These are phyloP conservation scores for Mycena floridula DNA, from an alignment of 768 basidiomycete genomes.

Conservation along the genomic window DNA sequence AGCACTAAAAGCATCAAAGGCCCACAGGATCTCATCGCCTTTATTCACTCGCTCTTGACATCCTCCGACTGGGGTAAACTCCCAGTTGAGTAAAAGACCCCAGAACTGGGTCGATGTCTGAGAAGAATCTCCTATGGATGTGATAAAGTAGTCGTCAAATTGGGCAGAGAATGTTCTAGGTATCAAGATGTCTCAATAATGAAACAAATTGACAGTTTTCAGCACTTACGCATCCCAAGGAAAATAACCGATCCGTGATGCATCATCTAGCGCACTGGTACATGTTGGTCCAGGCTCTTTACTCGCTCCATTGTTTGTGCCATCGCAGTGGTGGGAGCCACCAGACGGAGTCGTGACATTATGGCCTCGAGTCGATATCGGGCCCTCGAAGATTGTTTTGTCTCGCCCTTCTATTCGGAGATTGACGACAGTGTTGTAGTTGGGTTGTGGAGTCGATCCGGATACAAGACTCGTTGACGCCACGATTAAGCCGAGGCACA, in stretches of 20 bases:
- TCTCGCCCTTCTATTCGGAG: slow-evolving; percentile 33
- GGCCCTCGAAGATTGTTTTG: slow-evolving; percentile 32
- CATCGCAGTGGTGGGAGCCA: slow-evolving; percentile 37
- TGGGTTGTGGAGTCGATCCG: neutral
- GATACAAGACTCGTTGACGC: too few relatives aligned
- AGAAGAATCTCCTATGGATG: slow-evolving; percentile 22
- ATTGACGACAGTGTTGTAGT: slow-evolving; percentile 17
- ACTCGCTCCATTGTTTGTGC: slow-evolving; percentile 31
- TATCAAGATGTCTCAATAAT: neutral
- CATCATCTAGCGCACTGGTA: slow-evolving; percentile 39
- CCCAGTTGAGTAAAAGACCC: slow-evolving; percentile 29
- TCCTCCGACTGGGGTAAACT: slow-evolving; percentile 30
- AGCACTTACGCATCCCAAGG: slow-evolving; percentile 32
- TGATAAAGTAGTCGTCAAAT: slow-evolving; percentile 40
- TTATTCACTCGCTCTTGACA: slow-evolving; percentile 30
- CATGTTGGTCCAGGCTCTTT: slow-evolving; percentile 31
- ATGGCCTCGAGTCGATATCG: slow-evolving; percentile 33
- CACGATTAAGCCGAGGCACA: too few relatives aligned
- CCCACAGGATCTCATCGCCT: slow-evolving; percentile 28
- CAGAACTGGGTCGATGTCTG: slow-evolving; percentile 28
- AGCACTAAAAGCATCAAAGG: slow-evolving; percentile 31
- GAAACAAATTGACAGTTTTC: neutral
- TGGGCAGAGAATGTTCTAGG: slow-evolving; percentile 24
- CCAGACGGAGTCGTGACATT: slow-evolving; percentile 30
- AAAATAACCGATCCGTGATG: slow-evolving; percentile 24